phyloP scores from a whole-genome alignment of 257 asterid genomes.

The Paraleonurus japonicus region DNA sequence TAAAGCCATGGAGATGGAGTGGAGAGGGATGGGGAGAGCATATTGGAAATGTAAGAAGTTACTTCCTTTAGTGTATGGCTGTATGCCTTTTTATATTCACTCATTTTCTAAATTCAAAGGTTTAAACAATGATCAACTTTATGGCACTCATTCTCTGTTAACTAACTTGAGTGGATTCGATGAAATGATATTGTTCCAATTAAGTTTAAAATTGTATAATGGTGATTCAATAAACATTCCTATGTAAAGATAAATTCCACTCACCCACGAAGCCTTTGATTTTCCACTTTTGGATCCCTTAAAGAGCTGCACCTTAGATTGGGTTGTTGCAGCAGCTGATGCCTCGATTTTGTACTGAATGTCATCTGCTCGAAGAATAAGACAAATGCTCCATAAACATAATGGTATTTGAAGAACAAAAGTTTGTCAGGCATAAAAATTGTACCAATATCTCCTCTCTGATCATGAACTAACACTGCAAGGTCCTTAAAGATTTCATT shows the following conservation, averaged over 20 bases:
- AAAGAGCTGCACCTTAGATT: conserved; percentile 23
- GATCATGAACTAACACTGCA: conserved; percentile 27
- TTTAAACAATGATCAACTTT: neutral
- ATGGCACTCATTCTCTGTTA: neutral
- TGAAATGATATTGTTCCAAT: neutral
- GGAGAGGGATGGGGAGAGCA: neutral
- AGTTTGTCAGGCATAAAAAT: neutral
- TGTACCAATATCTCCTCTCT: conserved; percentile 21
- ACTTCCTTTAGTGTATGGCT: neutral
- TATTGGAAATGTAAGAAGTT: neutral
- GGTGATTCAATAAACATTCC: neutral
- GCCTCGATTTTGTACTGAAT: conserved; percentile 18
- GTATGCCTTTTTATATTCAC: too few species aligned
- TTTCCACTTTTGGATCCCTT: conserved; percentile 18
- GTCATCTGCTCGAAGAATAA: conserved; percentile 18
- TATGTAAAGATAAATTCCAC: conserved; percentile 6
- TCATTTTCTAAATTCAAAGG: neutral
- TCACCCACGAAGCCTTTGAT: conserved; percentile 17
- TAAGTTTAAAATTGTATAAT: neutral
- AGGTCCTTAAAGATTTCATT: conserved; percentile 33
- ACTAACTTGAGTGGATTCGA: neutral
- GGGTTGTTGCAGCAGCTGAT: conserved; percentile 27
- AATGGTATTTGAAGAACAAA: conserved; percentile 8
- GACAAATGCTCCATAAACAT: neutral
- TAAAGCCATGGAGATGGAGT: neutral